Conservation (phyloP, 2,329 filamentous ascomycete species). For the Colletotrichum sp. region DNA sequence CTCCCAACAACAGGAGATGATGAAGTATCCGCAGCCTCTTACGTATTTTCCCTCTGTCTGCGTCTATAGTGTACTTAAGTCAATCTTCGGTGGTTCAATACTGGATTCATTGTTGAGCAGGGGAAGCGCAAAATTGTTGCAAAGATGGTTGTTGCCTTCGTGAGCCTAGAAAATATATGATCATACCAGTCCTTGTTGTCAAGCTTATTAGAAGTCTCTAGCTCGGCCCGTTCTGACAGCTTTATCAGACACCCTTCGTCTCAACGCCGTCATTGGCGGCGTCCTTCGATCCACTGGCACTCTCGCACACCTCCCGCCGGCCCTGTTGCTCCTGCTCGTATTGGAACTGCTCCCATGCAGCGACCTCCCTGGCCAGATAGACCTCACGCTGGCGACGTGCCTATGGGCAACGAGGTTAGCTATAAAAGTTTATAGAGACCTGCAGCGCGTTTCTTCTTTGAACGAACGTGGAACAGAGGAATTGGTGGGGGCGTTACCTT, state of each 20-base stretch:
- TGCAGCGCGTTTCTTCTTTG: neutral
- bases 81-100: rapidly evolving
- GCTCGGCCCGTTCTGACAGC: rapidly evolving
- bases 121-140: no score
- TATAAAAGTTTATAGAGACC: rapidly evolving
- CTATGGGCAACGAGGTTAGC: rapidly evolving
- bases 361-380: neutral
- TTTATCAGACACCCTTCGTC: neutral
- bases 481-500: neutral
- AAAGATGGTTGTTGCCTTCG: rapidly evolving
- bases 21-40: neutral
- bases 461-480: neutral
- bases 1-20: neutral
- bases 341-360: neutral
- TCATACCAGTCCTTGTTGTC: neutral
- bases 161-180: no score
- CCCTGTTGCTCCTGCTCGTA: neutral
- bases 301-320: rapidly evolving
- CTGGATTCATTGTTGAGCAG: no score
- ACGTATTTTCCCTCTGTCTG: rapidly evolving
- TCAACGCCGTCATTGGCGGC: neutral
- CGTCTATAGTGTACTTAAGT: rapidly evolving
- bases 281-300: rapidly evolving
- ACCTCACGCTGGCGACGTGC: neutral
- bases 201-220: neutral